Conservation (phyloP, 192 early-diverging fungal genomes). For the Kickxella alabastrina region DNA sequence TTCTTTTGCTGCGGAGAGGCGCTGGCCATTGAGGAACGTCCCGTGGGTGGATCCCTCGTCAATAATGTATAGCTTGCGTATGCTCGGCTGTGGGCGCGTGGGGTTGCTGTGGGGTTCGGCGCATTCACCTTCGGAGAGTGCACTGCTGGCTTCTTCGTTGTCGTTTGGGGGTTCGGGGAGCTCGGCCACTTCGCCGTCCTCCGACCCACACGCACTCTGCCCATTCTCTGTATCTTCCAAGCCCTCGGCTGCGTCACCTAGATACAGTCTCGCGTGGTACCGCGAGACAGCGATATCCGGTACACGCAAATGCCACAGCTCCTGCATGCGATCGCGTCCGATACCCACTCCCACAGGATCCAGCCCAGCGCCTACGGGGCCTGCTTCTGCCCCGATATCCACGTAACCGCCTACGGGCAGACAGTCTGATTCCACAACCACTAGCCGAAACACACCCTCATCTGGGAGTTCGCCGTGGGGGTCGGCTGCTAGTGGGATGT, state of each 20-base stretch:
- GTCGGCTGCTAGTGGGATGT: slow-evolving; percentile 44
- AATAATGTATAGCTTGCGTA: slow-evolving; percentile 49
- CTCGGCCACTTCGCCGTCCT: slow-evolving; percentile 38
- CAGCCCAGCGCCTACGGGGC: slow-evolving; percentile 44
- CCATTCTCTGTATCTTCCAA: not conserved
- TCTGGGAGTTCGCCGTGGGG: not conserved
- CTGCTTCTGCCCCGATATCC: slow-evolving; percentile 55
- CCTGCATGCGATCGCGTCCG: slow-evolving; percentile 62
- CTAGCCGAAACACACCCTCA: slow-evolving; percentile 47
- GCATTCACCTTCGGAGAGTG: slow-evolving; percentile 30
- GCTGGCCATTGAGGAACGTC: slow-evolving; percentile 63
- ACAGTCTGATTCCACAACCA: slow-evolving; percentile 55
- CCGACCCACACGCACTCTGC: slow-evolving; percentile 12
- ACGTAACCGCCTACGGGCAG: slow-evolving; percentile 48
- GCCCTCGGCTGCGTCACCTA: not conserved
- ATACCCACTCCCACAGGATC: slow-evolving; percentile 57
- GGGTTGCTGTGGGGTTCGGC: not conserved
- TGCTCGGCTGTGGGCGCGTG: not conserved
- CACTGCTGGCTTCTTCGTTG: not conserved
- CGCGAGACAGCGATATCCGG: slow-evolving; percentile 63
- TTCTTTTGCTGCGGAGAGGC: slow-evolving; percentile 62
- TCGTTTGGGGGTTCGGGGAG: not conserved
- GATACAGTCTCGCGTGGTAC: slow-evolving; percentile 59
- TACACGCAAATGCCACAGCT: too few species aligned
- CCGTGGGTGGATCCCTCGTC: slow-evolving; percentile 75